Base-by-base conservation (phyloP, 495 filamentous ascomycete genomes). In the Penicillium maclennaniae region DNA sequence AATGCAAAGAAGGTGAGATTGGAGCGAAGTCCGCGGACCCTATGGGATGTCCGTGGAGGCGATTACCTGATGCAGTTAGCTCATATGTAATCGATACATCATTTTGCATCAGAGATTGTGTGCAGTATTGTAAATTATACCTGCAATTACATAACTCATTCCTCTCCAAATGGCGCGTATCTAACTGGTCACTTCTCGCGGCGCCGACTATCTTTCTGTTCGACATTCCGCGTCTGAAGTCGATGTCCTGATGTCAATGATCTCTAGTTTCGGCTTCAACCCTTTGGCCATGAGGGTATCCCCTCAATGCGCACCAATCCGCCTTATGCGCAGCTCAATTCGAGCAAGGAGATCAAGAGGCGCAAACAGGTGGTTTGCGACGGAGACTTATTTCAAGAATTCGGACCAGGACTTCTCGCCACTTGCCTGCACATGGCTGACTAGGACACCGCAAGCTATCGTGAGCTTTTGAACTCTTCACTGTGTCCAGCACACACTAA, bases 361-460 rank as follows among this genome's bases (percentile, higher is more conserved):
- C 21, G 9, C 28, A 21, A 54, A 28, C 51, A 63, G 64, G 55
- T 54, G 53, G 37, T 54, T 60, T 53, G 50, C 51, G 47, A 62
- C 66, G 15, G 38, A 40, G n/a, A 19, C 6, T 1, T 1, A 17
- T 40, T 16, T n/a, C 38, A 40, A 40, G 31, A 12, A 4, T 12
- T 12, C 31, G 8, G 31, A 1, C 9, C 14, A 61, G 48, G 60
- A 31, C 14, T 46, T 45, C 27, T 23, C 40, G 14, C 58, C 58
- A 15, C 56, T 66, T 34, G 69, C 70, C 14, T 70, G 58, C 43
- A 73, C 72, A 28, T 75, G 69, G 72, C 59, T 75, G 31, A 70
- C 72, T 7, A 61, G 60, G 45, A 61, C 62, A n/a, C 69, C 72
- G n/a, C 55, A 65, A 43, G 52, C 51, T 12, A 65, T 73, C 50